These are phyloP conservation scores for Stephanodiscus minutulus DNA, from an alignment of 108 stramenopile genomes.

Conservation along the genomic window DNA sequence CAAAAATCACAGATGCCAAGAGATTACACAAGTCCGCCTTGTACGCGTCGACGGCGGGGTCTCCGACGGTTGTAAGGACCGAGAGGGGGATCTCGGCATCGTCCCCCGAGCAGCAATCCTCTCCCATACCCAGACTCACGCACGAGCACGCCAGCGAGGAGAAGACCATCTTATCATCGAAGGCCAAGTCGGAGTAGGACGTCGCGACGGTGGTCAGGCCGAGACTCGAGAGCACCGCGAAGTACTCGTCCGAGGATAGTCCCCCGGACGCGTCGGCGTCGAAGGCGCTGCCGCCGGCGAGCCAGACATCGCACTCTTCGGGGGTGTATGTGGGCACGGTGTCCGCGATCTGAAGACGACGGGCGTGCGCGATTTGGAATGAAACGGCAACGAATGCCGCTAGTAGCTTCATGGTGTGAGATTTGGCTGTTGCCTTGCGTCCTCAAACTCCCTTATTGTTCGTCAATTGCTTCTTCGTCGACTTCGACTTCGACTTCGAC, in stretches of 20 bases:
- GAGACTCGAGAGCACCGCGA: neutral
- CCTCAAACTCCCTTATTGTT: neutral
- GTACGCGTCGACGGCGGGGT: neutral
- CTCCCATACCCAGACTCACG: neutral
- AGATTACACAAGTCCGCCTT: neutral
- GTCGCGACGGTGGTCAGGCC: neutral
- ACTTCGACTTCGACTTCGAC: too few relatives aligned
- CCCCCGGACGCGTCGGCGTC: constrained; percentile 13
- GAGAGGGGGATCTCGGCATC: neutral
- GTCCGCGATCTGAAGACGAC: constrained; percentile 1
- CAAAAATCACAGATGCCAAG: neutral
- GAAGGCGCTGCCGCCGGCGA: neutral
- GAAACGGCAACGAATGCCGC: constrained; percentile 6
- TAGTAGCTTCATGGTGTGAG: constrained; percentile 8
- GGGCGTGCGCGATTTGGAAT: neutral
- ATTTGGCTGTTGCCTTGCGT: neutral
- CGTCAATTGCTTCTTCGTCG: neutral
- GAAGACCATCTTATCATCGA: neutral
- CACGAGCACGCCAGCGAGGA: neutral
- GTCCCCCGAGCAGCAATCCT: neutral
- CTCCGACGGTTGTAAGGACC: neutral
- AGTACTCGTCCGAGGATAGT: neutral
- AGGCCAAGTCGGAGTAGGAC: neutral
- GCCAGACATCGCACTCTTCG: constrained; percentile 1
- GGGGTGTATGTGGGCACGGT: constrained; percentile 7